Percentiles rank a stretch among this genome's conserved stretches.
phyloP scores from a whole-genome alignment of 2,329 filamentous ascomycete genomes.

The Sarocladium kiliense region DNA sequence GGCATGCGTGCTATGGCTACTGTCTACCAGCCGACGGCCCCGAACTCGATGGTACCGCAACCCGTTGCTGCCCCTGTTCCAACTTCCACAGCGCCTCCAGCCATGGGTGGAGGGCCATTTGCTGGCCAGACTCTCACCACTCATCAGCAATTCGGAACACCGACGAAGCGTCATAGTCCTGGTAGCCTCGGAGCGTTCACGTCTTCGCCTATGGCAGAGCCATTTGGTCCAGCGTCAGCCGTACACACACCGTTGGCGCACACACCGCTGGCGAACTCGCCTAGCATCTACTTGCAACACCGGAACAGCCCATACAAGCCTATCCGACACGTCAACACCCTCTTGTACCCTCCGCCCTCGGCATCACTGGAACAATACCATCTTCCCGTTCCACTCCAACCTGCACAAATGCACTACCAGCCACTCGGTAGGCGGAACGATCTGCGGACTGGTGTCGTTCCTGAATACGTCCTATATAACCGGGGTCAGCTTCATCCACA shows the following conservation, averaged over 20 bases:
- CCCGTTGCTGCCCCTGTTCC: conserved; percentile 5
- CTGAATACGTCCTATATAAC: conserved; percentile 47
- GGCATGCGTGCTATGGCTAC: conserved; percentile 70
- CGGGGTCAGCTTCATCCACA: conserved; percentile 19
- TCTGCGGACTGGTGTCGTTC: conserved; percentile 65
- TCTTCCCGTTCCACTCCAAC: conserved; percentile 49
- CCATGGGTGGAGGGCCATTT: conserved; percentile 12
- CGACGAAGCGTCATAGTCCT: conserved; percentile 44
- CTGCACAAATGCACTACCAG: conserved; percentile 78
- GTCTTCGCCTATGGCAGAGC: conserved; percentile 66
- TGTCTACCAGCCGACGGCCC: conserved; percentile 55
- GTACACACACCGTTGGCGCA: conserved; percentile 53
- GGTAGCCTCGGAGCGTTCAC: conserved; percentile 38
- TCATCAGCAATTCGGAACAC: conserved; percentile 8
- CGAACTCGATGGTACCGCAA: conserved; percentile 18
- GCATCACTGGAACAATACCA: conserved; percentile 72
- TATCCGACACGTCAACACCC: conserved; percentile 80
- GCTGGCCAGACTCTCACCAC: not conserved
- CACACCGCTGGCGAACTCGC: conserved; percentile 71
- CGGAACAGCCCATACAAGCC: conserved; percentile 90
- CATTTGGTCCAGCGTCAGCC: conserved; percentile 47
- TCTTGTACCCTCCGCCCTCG: conserved; percentile 83
- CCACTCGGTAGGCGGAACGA: conserved; percentile 66
- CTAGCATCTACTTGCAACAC: conserved; percentile 81
- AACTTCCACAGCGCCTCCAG: not conserved